Evolutionary conservation across 441 rosid species (phyloP).

Genomic region (Erodium texanum): DNA sequence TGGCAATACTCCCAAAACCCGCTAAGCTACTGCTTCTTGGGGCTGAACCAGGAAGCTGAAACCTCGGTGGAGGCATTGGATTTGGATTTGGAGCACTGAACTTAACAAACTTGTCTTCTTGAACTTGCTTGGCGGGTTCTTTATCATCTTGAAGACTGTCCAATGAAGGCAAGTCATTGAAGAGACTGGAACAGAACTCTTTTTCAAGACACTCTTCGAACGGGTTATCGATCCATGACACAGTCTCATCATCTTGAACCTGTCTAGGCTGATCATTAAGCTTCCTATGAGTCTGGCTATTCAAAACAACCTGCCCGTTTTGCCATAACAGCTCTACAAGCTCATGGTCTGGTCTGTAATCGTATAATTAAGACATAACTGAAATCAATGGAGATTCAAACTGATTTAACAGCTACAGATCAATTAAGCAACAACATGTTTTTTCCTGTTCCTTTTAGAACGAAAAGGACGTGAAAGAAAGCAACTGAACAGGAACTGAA

Average conservation of each 20-base stretch:
- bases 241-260: conserved; percentile 45
- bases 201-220: conserved; percentile 48
- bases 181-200: conserved; percentile 44
- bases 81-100: conserved; percentile 16
- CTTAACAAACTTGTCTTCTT: conserved; percentile 20
- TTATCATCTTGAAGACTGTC: conserved; percentile 4
- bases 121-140: conserved; percentile 13
- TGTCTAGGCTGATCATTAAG: conserved; percentile 22
- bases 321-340: conserved; percentile 59
- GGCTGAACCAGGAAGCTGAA: conserved; percentile 30
- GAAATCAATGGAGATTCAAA: conserved; percentile 2
- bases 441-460: background rate
- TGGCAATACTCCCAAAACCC: conserved; percentile 3
- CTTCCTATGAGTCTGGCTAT: conserved; percentile 48
- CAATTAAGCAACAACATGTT: conserved; percentile 3
- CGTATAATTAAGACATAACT: conserved; percentile 3
- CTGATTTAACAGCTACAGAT: background rate
- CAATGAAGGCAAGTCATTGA: conserved; percentile 28
- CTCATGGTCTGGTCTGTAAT: conserved; percentile 40
- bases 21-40: conserved; percentile 16
- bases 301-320: conserved; percentile 58
- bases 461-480: background rate
- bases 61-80: conserved; percentile 45
- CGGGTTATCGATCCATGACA: conserved; percentile 53
- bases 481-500: background rate